Evolutionary conservation across 2,329 filamentous ascomycete genomes (phyloP).

Genomic region (Epichloe typhina): DNA sequence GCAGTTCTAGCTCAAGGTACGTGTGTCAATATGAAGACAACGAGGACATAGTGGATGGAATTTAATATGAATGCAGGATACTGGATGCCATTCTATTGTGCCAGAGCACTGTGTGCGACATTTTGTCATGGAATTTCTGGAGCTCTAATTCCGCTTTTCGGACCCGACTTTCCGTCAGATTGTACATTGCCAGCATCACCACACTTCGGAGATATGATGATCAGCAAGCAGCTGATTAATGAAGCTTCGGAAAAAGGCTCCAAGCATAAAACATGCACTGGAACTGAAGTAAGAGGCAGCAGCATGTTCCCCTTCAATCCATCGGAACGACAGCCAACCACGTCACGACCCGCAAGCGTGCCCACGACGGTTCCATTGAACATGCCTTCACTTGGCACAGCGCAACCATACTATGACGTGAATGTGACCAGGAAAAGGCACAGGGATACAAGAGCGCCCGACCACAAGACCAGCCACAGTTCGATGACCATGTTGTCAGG

Average conservation of each 20-base stretch:
- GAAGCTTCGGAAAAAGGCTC: constrained; percentile 37
- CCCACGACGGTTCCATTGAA: neutral
- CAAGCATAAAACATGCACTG: no score
- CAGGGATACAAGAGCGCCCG: neutral
- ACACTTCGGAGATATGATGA: constrained; percentile 55
- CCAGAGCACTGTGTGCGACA: constrained; percentile 73
- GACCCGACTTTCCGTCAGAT: constrained; percentile 59
- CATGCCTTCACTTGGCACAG: neutral
- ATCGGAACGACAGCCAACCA: neutral
- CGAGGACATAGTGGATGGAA: constrained; percentile 6
- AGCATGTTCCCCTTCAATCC: neutral
- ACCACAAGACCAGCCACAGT: neutral
- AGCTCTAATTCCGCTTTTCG: constrained; percentile 83
- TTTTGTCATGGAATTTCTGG: constrained; percentile 80
- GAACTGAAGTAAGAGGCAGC: neutral
- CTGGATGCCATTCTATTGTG: constrained; percentile 88
- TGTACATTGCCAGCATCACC: constrained; percentile 54
- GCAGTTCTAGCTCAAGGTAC: constrained; percentile 79
- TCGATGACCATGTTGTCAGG: neutral
- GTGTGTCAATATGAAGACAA: constrained; percentile 13
- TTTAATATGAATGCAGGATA: constrained; percentile 48
- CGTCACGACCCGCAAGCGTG: neutral
- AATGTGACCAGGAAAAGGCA: neutral
- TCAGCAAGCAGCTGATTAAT: constrained; percentile 41
- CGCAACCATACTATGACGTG: neutral